Evolutionary conservation across 1,284 basidiomycete genomes (phyloP), one percentile per base, ranked within the genome.

Genomic region (Microbotryomycetes sp.): DNA sequence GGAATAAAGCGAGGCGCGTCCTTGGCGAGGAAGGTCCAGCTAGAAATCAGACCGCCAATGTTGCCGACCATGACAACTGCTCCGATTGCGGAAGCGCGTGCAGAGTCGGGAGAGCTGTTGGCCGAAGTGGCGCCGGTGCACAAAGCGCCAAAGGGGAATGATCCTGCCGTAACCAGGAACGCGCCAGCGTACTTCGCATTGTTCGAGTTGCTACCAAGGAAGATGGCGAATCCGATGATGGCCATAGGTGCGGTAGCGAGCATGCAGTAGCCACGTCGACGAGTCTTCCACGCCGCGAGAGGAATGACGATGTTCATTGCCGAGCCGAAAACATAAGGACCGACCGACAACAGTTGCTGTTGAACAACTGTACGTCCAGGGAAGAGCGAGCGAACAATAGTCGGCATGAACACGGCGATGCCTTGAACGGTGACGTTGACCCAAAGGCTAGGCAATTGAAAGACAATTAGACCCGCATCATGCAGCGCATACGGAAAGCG

Each of bases 381-480:
- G 65, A 70, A 76, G 56, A 75, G 71, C 1, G 65, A 68, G 0
- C 57, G n/a, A 3, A 76, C 68, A 3, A 74, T 68, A 0, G 74
- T 74, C 0, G 73, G 73, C 1, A 71, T 35, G 61, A 74, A 74
- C 27, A 74, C 70, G 5, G 69, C 70, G 0, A 70, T 59, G 5
- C 71, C 64, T 54, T 73, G 71, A 3, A 71, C 72, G 3, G 71
- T 70, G 30, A 73, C 65, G 69, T 76, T 76, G 35, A 41, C 35
- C 9, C 9, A 41, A 18, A 41, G 35, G 35, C n/a, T n/a, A n/a
- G n/a, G n/a, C n/a, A 41, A 41, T 41, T 41, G 35, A 41, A 41
- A 47, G 74, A 68, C 68, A 76, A 76, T 64, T 74, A 68, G 51
- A 76, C 57, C 16, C 76, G 58, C 66, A 76, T 76, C 55, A 74